Base-by-base conservation (phyloP, 352 stramenopile species). In the Phytophthora capsici region DNA sequence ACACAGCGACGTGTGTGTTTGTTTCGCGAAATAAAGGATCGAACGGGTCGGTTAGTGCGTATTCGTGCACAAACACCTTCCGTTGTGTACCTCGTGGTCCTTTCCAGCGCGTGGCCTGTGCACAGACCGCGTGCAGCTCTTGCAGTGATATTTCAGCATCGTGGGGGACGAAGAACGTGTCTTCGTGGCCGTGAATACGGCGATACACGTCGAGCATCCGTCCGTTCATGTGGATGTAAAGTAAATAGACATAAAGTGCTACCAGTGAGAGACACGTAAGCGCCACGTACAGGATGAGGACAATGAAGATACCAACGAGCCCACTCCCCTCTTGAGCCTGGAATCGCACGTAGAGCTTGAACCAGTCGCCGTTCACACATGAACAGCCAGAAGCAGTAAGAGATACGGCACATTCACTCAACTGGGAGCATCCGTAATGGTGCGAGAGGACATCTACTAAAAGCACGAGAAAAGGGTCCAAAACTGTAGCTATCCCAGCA, bases 181-280 rank as follows among this genome's bases (percentile, higher is more conserved):
- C 62, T 43, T 95, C 83, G 8, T 82, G 74, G 8, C 70, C 85
- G 58, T 95, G 84, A 8, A 97, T 56, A 19, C 90, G 86, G 1
- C 86, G 75, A 55, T 96, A 97, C 6, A 93, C 71, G 57, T 97
- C 90, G 6, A 96, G 75, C 84, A 97, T 93, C 44, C 90, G 84
- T 12, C 89, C 90, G 63, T 96, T 96, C 82, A 95, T 93, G 80
- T 97, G 90, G 6, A 94, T 70, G 53, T 93, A 78, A 8, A 97
- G 77, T 25, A 97, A 63, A 56, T 96, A 97, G 54, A 71, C 64
- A 62, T 95, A 94, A 10, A 95, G 67, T 19, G 64, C 71, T 22
- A 83, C 62, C 16, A 86, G 66, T 25, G 80, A 76, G 19, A 90
- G 19, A 38, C 80, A 80, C 37, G 80, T 86, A 36, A 93, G 74